These are phyloP conservation scores for Plasmodium gaboni DNA, from an alignment of 169 alveolate genomes.

Conservation along the genomic window DNA sequence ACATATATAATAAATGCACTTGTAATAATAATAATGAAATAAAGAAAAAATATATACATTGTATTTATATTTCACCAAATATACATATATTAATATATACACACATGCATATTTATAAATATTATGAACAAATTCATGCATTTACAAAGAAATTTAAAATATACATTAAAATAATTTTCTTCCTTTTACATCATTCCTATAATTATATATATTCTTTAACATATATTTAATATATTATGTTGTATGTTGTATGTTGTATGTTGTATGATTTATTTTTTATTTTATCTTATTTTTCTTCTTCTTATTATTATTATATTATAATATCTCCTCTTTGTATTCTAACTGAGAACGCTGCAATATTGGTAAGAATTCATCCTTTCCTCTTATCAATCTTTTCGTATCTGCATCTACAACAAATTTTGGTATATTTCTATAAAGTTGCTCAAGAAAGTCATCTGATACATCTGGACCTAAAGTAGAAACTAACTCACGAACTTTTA, in stretches of 20 bases:
- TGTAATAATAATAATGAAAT: too few species aligned
- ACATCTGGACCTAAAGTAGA: slow-evolving; percentile 88
- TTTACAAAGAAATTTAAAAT: too few species aligned
- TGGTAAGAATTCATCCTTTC: slow-evolving; percentile 85
- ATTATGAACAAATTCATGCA: too few species aligned
- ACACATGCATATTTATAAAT: too few species aligned
- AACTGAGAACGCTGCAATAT: slow-evolving; percentile 80
- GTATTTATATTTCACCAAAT: too few species aligned
- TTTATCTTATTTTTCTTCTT: not conserved
- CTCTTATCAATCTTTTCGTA: slow-evolving; percentile 81
- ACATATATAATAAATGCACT: too few species aligned
- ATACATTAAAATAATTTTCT: too few species aligned
- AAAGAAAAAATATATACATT: too few species aligned
- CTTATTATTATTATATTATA: slow-evolving; percentile 29
- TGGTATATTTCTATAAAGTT: slow-evolving; percentile 86
- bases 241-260: not conserved
- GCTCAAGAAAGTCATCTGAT: slow-evolving; percentile 85
- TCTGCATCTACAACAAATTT: slow-evolving; percentile 86
- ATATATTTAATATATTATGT: too few species aligned
- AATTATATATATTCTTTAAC: not conserved
- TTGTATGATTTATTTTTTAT: slow-evolving; percentile 28
- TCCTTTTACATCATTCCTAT: too few species aligned
- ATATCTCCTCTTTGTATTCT: slow-evolving; percentile 83
- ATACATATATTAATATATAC: too few species aligned
- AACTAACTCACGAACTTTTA: slow-evolving; percentile 86